Conservation (phyloP, 306 rosid species). For the Styphnolobium japonicum region DNA sequence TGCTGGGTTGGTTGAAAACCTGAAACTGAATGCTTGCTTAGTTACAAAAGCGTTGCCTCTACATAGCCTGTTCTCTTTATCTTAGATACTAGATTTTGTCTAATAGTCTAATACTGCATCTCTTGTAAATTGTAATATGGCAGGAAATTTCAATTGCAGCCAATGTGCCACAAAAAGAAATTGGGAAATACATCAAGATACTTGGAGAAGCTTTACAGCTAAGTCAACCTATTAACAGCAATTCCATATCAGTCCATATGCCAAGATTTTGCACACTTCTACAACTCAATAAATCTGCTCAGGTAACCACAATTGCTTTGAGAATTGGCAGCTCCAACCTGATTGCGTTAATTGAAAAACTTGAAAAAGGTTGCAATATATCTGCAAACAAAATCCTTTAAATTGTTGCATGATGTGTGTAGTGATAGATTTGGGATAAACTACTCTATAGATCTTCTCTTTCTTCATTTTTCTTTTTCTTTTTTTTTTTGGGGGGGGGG, state of each 20-base stretch:
- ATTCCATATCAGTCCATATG: slow-evolving; percentile 93
- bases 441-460: background rate
- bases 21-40: background rate
- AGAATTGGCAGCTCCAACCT: slow-evolving; percentile 6
- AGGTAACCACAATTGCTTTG: slow-evolving; percentile 46
- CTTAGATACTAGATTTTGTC: background rate
- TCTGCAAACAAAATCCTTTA: background rate
- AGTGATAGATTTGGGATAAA: background rate
- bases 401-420: background rate
- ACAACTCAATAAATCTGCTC: slow-evolving; percentile 97
- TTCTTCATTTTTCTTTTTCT: too few relatives aligned
- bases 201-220: slow-evolving; percentile 93
- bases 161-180: slow-evolving; percentile 89
- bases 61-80: background rate
- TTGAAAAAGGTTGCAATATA: background rate
- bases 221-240: slow-evolving; percentile 96
- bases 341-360: background rate
- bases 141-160: slow-evolving; percentile 99
- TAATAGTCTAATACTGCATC: slow-evolving; percentile 19
- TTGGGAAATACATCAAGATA: slow-evolving; percentile 95
- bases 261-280: slow-evolving; percentile 97
- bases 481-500: background rate
- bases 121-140: slow-evolving; percentile 22
- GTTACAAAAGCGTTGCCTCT: background rate
- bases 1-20: background rate